Evolutionary conservation across 75 land plant genomes (phyloP), one percentile per base, ranked within the genome.

Genomic region (Gnetum montanum): DNA sequence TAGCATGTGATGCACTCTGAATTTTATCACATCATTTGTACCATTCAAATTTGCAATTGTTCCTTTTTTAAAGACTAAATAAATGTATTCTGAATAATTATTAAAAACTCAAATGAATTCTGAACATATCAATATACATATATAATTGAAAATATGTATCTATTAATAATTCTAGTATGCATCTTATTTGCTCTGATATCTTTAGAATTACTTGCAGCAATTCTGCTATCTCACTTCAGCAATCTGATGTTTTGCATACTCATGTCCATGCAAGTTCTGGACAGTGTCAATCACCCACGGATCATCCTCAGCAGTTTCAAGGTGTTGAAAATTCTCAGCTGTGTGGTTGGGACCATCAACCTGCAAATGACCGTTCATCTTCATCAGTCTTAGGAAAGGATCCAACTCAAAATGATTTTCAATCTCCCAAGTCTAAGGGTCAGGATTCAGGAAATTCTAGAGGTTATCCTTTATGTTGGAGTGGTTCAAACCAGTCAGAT

Each of bases 221-320:
- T 54, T 73, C 76, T 22, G 75, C 61, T 38, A 62, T 73, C 43
- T 73, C 76, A 31, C 56, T 72, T 27, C 76, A 73, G 59, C 75
- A 70, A 51, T 60, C 30, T 57, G 76, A 73, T 11, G 35, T 56
- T 46, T 67, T 67, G 31, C 60, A 45, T 28, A 24, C 19, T 18
- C 55, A 52, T 52, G 11, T 33, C 25, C 55, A 52, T 18, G 22
- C 55, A 52, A 52, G 4, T 52, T 52, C 55, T 16, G 31, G 25
- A 10, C 55, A 52, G 36, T 52, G 31, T 33, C 37, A 52, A 20
- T 33, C 62, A 16, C 45, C 70, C 43, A 46, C 37, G 8, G 63
- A 58, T 70, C 72, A 70, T 22, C 15, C 40, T 50, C 71, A 49
- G 20, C 57, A 52, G 28, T 60, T n/a, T n/a, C n/a, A n/a, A n/a